These are phyloP conservation scores for Suhomyces taliae DNA, from an alignment of 1,139 yeast genomes.

Conservation along the genomic window DNA sequence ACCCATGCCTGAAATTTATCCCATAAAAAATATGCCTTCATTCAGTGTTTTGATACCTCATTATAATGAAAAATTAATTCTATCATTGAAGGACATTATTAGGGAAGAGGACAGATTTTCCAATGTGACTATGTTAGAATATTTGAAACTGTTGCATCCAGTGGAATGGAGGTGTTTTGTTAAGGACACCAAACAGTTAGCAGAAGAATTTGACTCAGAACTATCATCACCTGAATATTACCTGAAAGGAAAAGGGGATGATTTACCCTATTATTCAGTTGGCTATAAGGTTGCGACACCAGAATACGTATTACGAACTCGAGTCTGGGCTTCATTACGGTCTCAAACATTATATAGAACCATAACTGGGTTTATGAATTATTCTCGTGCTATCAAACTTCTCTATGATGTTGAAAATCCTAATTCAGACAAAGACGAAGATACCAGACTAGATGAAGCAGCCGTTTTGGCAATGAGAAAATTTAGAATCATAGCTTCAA, in stretches of 20 bases:
- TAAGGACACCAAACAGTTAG: slow-evolving; percentile 45
- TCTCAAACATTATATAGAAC: slow-evolving; percentile 57
- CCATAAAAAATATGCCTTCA: slow-evolving; percentile 47
- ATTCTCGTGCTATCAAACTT: slow-evolving; percentile 51
- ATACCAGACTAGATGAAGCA: slow-evolving; percentile 28
- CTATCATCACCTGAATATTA: slow-evolving; percentile 24
- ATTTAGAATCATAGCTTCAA: slow-evolving; percentile 46
- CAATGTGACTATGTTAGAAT: slow-evolving; percentile 51
- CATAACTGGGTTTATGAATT: slow-evolving; percentile 59
- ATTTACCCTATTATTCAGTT: slow-evolving; percentile 47
- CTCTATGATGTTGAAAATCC: slow-evolving; percentile 45
- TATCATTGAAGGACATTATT: slow-evolving; percentile 49
- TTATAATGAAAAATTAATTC: slow-evolving; percentile 49
- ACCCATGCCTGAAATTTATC: slow-evolving; percentile 50
- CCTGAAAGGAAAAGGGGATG: slow-evolving; percentile 26
- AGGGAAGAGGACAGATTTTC: slow-evolving; percentile 49
- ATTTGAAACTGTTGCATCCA: slow-evolving; percentile 51
- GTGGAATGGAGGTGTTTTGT: slow-evolving; percentile 54
- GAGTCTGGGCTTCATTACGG: slow-evolving; percentile 59
- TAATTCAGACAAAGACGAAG: slow-evolving; percentile 3
- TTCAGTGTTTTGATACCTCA: slow-evolving; percentile 55
- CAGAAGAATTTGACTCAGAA: slow-evolving; percentile 44
- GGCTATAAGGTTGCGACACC: slow-evolving; percentile 58
- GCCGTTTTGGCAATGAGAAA: slow-evolving; percentile 44
- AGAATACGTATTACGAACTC: slow-evolving; percentile 50